A percentile compares a stretch with the other conserved stretches of the same genome.
Evolutionary conservation across 495 filamentous ascomycete genomes (phyloP).

Genomic region (Aspergillus bridgeri): DNA sequence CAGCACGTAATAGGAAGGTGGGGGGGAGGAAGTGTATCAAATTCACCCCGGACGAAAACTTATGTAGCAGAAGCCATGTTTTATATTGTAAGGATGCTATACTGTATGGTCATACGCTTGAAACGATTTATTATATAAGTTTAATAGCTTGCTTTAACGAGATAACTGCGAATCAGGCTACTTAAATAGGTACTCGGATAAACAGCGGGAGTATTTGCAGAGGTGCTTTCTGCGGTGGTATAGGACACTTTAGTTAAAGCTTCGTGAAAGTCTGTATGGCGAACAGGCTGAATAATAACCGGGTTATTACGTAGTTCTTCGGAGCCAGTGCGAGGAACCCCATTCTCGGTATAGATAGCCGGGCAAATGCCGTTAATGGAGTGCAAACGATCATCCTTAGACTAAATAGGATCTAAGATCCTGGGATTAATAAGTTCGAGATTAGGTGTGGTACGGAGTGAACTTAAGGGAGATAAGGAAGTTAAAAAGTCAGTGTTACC

Average conservation of each 20-base stretch:
- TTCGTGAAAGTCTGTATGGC: no score
- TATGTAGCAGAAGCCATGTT: neutral
- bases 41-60: neutral
- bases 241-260: no score
- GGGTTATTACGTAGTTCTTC: neutral
- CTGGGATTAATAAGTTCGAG: neutral
- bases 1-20: neutral
- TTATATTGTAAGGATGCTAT: neutral
- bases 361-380: no score
- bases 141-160: neutral
- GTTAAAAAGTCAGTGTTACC: neutral
- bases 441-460: neutral
- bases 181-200: no score
- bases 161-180: neutral
- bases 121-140: neutral
- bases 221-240: neutral
- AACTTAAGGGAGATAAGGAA: neutral
- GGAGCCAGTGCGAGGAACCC: no score
- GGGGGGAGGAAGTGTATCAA: neutral
- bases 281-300: no score
- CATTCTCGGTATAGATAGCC: no score
- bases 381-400: no score
- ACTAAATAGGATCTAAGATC: no score
- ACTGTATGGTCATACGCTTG: neutral
- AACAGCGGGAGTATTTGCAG: no score